phyloP scores from a whole-genome alignment of 306 rosid genomes.

The Cicer judaicum region DNA sequence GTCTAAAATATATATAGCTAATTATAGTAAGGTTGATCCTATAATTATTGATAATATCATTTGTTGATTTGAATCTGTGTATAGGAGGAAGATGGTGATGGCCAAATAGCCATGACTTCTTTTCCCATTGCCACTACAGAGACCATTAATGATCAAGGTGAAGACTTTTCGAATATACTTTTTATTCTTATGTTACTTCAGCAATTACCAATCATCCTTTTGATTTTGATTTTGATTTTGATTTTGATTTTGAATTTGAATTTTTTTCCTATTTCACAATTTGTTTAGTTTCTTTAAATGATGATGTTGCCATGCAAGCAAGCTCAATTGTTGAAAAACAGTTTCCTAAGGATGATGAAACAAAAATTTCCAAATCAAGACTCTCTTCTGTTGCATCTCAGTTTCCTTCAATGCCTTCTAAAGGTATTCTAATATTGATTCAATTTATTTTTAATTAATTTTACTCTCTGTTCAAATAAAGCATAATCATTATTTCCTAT shows the following conservation, averaged over 20 bases:
- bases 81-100: constrained; percentile 24
- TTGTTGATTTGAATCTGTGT: neutral
- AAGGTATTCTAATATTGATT: neutral
- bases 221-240: neutral
- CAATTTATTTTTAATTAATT: neutral
- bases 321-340: neutral
- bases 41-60: neutral
- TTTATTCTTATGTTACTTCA: neutral
- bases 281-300: neutral
- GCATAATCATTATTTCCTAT: neutral
- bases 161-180: neutral
- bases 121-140: neutral
- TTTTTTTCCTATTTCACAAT: neutral
- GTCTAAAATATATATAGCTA: neutral
- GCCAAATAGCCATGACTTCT: constrained; percentile 4
- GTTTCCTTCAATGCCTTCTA: neutral
- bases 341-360: neutral
- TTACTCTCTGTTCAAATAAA: neutral
- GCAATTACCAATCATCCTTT: neutral
- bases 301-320: neutral
- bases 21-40: neutral
- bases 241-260: neutral
- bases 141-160: neutral
- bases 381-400: neutral
- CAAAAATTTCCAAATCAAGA: neutral